Evolutionary conservation across 768 basidiomycete genomes (phyloP).

Genomic region (Suillus hirtellus): DNA sequence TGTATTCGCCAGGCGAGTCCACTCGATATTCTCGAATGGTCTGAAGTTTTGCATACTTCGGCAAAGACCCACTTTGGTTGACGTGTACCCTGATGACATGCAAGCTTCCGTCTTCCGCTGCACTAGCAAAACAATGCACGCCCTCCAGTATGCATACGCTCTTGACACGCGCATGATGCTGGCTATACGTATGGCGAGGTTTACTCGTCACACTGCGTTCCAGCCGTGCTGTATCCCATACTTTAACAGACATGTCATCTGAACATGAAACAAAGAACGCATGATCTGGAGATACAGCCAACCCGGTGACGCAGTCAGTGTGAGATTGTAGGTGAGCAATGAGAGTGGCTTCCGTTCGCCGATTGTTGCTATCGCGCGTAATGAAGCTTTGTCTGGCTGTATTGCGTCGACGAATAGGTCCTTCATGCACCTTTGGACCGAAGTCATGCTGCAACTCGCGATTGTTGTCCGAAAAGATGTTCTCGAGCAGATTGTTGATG

Average conservation of each 20-base stretch:
- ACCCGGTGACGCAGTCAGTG: slow-evolving; percentile 70
- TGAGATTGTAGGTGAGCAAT: slow-evolving; percentile 87
- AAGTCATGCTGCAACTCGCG: slow-evolving; percentile 89
- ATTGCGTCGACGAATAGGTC: slow-evolving; percentile 76
- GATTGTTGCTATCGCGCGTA: slow-evolving; percentile 58
- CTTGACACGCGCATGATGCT: slow-evolving; percentile 68
- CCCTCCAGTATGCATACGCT: slow-evolving; percentile 81
- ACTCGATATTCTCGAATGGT: slow-evolving; percentile 80
- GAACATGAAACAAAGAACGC: slow-evolving; percentile 93
- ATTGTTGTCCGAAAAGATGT: slow-evolving; percentile 84
- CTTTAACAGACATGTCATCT: slow-evolving; percentile 90
- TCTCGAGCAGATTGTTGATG: slow-evolving; percentile 86
- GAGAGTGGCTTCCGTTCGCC: slow-evolving; percentile 74
- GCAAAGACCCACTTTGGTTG: slow-evolving; percentile 62
- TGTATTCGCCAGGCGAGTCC: slow-evolving; percentile 73
- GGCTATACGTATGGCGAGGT: slow-evolving; percentile 68
- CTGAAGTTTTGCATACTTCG: slow-evolving; percentile 82
- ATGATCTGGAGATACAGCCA: slow-evolving; percentile 92
- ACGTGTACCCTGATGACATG: slow-evolving; percentile 85
- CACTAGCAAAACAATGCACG: slow-evolving; percentile 86
- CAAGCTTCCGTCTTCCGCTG: slow-evolving; percentile 80
- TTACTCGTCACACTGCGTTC: slow-evolving; percentile 93
- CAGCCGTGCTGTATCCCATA: slow-evolving; percentile 91
- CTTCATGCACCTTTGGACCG: slow-evolving; percentile 83
- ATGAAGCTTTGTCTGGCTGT: slow-evolving; percentile 67